Evolutionary conservation across 495 filamentous ascomycete genomes (phyloP).

Genomic region (Aspergillus egyptiacus): DNA sequence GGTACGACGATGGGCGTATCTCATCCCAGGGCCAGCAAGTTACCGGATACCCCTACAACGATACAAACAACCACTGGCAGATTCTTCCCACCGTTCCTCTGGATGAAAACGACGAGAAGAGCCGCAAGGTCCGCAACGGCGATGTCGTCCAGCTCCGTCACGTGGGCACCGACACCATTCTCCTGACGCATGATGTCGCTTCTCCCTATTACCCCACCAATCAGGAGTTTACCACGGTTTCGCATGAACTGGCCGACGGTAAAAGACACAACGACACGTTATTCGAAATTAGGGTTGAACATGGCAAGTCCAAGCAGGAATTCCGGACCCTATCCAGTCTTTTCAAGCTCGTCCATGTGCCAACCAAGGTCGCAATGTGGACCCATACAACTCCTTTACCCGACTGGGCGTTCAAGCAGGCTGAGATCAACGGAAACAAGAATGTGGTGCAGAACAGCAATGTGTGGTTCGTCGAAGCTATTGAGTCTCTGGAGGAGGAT

Average conservation of each 20-base stretch:
- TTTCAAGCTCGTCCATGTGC: conserved; percentile 91
- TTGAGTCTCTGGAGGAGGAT: conserved; percentile 68
- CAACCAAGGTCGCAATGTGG: conserved; percentile 97
- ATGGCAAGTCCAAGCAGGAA: conserved; percentile 72
- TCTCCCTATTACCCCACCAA: conserved; percentile 96
- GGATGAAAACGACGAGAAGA: conserved; percentile 44
- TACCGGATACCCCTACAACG: conserved; percentile 94
- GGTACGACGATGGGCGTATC: conserved; percentile 95
- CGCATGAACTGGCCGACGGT: conserved; percentile 64
- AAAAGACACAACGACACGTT: conserved; percentile 82
- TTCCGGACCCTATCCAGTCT: conserved; percentile 85
- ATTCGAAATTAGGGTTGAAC: conserved; percentile 88
- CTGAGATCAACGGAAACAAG: conserved; percentile 99
- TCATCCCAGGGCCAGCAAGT: conserved; percentile 98
- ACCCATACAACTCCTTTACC: conserved; percentile 89
- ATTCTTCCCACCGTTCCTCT: conserved; percentile 63
- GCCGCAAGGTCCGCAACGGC: conserved; percentile 69
- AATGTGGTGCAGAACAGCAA: conserved; percentile 85
- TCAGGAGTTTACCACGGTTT: conserved; percentile 91
- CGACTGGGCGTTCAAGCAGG: conserved; percentile 94
- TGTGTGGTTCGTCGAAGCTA: conserved; percentile 88
- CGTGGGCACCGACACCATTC: conserved; percentile 75
- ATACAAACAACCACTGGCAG: conserved; percentile 99
- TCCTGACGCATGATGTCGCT: conserved; percentile 96
- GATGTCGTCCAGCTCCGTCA: conserved; percentile 87